A percentile compares a stretch with the other conserved stretches of the same genome.
Conservation (phyloP, 345 rosid genomes). For the Turnera subulata region DNA sequence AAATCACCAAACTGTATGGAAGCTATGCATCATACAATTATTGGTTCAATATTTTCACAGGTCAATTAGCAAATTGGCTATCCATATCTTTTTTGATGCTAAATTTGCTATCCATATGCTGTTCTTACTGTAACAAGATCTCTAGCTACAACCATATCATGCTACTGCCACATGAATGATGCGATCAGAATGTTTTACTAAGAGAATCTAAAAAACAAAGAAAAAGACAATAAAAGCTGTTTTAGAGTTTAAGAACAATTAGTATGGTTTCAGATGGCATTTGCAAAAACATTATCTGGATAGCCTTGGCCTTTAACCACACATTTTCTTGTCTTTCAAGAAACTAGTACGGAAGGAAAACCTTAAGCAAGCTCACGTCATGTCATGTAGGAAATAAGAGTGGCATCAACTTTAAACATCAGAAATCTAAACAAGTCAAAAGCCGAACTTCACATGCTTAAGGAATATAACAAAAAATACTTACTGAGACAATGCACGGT, state of each 20-base stretch:
- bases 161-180: no score
- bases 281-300: not conserved
- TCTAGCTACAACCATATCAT: no score
- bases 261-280: not conserved
- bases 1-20: no score
- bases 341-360: not conserved
- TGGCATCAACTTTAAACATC: not conserved
- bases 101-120: no score
- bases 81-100: no score
- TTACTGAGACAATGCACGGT: constrained; percentile 80
- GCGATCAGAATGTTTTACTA: not conserved
- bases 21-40: no score
- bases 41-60: no score
- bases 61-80: no score
- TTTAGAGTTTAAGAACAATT: not conserved
- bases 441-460: constrained; percentile 4
- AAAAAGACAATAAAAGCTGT: not conserved
- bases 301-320: not conserved
- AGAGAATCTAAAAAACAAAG: not conserved
- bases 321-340: not conserved
- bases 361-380: not conserved
- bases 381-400: no score
- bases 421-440: not conserved
- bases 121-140: no score
- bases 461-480: constrained; percentile 16